These are phyloP conservation scores for Pholiota adiposa DNA, from an alignment of 1,284 basidiomycete genomes.

Conservation along the genomic window DNA sequence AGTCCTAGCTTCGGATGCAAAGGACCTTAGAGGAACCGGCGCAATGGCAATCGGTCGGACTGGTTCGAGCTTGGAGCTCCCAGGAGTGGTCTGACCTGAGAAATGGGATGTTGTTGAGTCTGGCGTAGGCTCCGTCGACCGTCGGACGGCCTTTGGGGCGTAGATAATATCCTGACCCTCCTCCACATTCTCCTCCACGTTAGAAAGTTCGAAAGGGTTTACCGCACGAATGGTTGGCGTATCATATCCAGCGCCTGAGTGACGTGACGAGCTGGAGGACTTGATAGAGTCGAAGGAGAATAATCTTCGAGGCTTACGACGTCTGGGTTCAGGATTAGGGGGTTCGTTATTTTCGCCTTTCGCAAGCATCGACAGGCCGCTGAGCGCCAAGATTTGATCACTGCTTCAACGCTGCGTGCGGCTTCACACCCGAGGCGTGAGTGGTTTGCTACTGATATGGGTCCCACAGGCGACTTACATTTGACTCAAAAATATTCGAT, in stretches of 20 bases:
- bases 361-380: neutral
- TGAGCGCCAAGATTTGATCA: no score
- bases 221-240: constrained; percentile 15
- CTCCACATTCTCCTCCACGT: constrained; percentile 20
- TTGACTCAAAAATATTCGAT: no score
- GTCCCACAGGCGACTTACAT: no score
- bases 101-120: neutral
- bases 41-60: constrained; percentile 17
- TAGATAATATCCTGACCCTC: constrained; percentile 12
- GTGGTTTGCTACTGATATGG: no score
- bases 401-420: no score
- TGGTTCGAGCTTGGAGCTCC: constrained; percentile 12
- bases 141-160: neutral
- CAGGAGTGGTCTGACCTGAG: neutral
- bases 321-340: neutral
- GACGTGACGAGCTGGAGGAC: constrained; percentile 27
- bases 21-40: constrained; percentile 17
- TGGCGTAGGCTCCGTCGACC: constrained; percentile 6
- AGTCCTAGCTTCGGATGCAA: constrained; percentile 26
- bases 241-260: constrained; percentile 19
- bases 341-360: neutral
- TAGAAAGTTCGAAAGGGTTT: constrained; percentile 25
- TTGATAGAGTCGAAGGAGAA: constrained; percentile 43
- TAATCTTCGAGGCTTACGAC: constrained; percentile 33
- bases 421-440: no score